Conservation (phyloP, 2,329 filamentous ascomycete genomes). For the Trichoderma atrobrunneum region DNA sequence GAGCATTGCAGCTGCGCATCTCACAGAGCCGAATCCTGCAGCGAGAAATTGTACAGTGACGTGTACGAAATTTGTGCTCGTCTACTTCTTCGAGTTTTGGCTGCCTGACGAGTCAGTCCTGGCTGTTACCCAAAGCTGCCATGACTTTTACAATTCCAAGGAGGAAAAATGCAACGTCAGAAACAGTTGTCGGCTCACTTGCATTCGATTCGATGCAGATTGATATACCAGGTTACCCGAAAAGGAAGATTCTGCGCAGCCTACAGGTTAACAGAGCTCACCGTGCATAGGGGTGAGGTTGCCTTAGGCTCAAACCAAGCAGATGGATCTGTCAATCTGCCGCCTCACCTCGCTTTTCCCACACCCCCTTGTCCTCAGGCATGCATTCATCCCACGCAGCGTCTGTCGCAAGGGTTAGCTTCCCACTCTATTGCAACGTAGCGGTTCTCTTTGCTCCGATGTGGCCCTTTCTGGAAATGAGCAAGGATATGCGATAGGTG, state of each 20-base stretch:
- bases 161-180: background rate
- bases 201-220: background rate
- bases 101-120: background rate
- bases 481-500: background rate
- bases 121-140: background rate
- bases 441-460: constrained; percentile 10
- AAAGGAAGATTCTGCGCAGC: background rate
- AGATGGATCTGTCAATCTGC: constrained; percentile 20
- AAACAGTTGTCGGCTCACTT: background rate
- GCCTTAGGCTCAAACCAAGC: constrained; percentile 19
- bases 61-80: background rate
- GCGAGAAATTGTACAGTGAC: background rate
- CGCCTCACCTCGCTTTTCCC: constrained; percentile 10
- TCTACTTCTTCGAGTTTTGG: background rate
- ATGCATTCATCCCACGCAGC: constrained; percentile 14
- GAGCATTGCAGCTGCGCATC: background rate
- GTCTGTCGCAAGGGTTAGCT: constrained; percentile 2
- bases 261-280: background rate
- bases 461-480: background rate
- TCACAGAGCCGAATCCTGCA: background rate
- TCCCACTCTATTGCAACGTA: background rate
- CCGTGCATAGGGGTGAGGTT: constrained; percentile 8
- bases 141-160: background rate
- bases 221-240: background rate
- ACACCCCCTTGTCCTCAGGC: constrained; percentile 5